Percentiles rank a stretch among this genome's conserved stretches.
phyloP scores from a whole-genome alignment of 257 asterid species.

The Anisodus acutangulus region DNA sequence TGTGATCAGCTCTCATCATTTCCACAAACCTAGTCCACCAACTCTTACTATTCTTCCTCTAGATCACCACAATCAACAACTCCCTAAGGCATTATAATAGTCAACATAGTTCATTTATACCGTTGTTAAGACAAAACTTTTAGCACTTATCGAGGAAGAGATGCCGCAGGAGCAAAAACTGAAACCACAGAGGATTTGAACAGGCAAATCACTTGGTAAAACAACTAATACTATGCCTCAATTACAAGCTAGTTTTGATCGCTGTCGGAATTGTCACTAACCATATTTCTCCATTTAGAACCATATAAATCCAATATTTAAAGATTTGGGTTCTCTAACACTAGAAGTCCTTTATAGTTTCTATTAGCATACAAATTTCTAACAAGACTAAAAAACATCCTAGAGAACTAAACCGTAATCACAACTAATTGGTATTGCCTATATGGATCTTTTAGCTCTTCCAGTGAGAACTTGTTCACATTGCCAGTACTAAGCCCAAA shows the following conservation, averaged over 20 bases:
- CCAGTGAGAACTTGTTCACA: neutral
- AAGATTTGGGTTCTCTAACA: slow-evolving; percentile 8
- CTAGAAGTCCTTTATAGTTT: neutral
- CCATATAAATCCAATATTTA: slow-evolving; percentile 6
- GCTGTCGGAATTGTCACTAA: neutral
- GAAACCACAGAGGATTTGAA: neutral
- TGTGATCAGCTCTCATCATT: neutral
- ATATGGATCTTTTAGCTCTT: slow-evolving; percentile 4
- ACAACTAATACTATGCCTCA: neutral
- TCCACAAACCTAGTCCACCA: slow-evolving; percentile 2
- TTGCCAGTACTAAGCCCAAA: neutral
- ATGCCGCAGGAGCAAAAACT: neutral
- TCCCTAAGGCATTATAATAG: slow-evolving; percentile 3
- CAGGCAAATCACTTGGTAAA: neutral
- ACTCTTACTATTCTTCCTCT: slow-evolving; percentile 23
- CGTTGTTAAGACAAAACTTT: neutral
- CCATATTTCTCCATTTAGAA: slow-evolving; percentile 14
- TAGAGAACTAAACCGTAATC: neutral
- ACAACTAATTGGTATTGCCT: neutral
- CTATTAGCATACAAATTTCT: neutral
- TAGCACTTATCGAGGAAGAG: slow-evolving; percentile 1
- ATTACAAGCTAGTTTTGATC: neutral
- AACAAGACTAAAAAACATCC: neutral
- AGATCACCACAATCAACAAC: slow-evolving; percentile 5
- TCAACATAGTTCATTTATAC: neutral